Evolutionary conservation across 345 rosid genomes (phyloP).

Genomic region (Populus deltoides): DNA sequence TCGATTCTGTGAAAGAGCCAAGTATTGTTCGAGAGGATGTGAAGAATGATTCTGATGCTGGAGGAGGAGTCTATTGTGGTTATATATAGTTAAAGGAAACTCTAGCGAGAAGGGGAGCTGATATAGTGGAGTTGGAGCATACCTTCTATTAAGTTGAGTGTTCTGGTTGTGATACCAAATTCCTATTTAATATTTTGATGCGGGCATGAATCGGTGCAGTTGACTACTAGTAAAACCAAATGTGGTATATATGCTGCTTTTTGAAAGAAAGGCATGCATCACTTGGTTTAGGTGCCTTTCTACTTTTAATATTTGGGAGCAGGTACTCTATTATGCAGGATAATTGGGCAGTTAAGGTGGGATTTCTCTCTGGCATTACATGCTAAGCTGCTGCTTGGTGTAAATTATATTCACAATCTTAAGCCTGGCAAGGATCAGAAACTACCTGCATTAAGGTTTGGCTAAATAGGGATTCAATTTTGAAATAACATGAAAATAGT

Average conservation of each 20-base stretch:
- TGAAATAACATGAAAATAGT: background rate
- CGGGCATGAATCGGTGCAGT: constrained; percentile 2
- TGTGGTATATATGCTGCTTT: too few relatives aligned
- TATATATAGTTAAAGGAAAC: constrained; percentile 21
- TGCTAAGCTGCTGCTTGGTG: background rate
- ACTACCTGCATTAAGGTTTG: background rate
- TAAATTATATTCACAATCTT: background rate
- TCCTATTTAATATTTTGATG: background rate
- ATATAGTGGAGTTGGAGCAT: constrained; percentile 40
- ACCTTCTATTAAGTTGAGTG: constrained; percentile 8
- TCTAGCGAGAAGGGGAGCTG: constrained; percentile 41
- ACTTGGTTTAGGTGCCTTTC: too few relatives aligned
- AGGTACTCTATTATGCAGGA: background rate
- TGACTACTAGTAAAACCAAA: background rate
- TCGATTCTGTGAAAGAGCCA: background rate
- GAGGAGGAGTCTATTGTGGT: background rate
- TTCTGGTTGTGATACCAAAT: constrained; percentile 28
- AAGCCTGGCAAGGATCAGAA: background rate
- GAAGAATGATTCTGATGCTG: constrained; percentile 20
- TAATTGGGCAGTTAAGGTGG: too few relatives aligned
- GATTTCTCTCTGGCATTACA: background rate
- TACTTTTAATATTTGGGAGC: background rate
- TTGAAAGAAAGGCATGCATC: too few relatives aligned
- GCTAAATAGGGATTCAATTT: background rate
- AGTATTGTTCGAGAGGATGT: background rate